phyloP scores from a whole-genome alignment of 371 early-diverging fungal species.

The Mortierella sp. region DNA sequence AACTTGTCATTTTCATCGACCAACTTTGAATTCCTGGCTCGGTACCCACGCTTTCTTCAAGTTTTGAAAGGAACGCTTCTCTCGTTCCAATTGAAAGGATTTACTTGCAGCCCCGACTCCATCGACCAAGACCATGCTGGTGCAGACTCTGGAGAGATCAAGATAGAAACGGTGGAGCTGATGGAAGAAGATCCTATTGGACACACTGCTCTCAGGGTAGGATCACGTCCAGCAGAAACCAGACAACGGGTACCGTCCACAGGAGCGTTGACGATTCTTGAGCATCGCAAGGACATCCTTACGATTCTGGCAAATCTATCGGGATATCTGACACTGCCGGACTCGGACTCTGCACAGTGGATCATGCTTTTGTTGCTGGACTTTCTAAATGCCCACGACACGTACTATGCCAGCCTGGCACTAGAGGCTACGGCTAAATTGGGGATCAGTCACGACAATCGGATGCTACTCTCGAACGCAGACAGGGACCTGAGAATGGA shows the following conservation, averaged over 20 bases:
- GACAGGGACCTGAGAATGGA: constrained; percentile 29
- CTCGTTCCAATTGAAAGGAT: constrained; percentile 27
- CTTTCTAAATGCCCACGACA: constrained; percentile 66
- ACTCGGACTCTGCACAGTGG: constrained; percentile 53
- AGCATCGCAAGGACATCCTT: constrained; percentile 66
- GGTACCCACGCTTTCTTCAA: constrained; percentile 62
- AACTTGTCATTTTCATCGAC: constrained; percentile 73
- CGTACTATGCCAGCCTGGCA: constrained; percentile 67
- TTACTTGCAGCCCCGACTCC: neutral
- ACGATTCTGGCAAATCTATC: constrained; percentile 65
- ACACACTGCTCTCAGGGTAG: neutral
- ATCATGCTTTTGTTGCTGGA: constrained; percentile 62
- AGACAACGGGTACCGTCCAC: constrained; percentile 26
- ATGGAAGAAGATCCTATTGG: neutral
- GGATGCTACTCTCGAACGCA: constrained; percentile 56
- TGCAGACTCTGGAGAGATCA: neutral
- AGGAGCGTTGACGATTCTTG: constrained; percentile 57
- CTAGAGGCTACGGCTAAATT: constrained; percentile 69
- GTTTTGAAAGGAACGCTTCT: constrained; percentile 43
- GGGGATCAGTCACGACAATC: constrained; percentile 67
- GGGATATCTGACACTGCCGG: constrained; percentile 54
- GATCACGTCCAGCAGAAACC: neutral
- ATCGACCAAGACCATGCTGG: neutral
- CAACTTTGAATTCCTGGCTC: constrained; percentile 69
- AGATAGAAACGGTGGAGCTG: neutral